These are phyloP conservation scores for Fusarium xylarioides DNA, from an alignment of 2,329 filamentous ascomycete species.

Conservation along the genomic window DNA sequence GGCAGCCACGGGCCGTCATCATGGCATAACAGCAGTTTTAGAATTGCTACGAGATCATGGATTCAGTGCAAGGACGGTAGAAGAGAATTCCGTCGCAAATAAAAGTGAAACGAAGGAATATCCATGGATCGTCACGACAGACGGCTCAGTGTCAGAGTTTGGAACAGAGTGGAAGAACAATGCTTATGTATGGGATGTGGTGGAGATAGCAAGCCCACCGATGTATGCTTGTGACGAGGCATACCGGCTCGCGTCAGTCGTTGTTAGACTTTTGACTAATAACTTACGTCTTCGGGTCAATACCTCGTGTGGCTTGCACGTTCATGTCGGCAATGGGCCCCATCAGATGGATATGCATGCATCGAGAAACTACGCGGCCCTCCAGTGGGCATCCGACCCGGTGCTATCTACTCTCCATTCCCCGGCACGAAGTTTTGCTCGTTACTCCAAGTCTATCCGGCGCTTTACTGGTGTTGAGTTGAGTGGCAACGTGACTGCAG, in stretches of 20 bases:
- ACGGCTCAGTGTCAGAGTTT: constrained; percentile 4
- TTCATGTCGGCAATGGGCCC: constrained; percentile 50
- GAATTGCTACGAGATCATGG: neutral
- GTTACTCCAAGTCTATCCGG: constrained; percentile 16
- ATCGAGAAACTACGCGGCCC: constrained; percentile 44
- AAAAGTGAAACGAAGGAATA: neutral
- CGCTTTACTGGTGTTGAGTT: constrained; percentile 2
- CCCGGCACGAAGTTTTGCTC: constrained; percentile 41
- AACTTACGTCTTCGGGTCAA: constrained; percentile 48
- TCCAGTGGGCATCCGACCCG: constrained; percentile 50
- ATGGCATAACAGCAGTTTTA: neutral
- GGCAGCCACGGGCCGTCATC: neutral
- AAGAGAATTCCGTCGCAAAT: neutral
- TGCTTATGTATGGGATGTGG: constrained; percentile 30
- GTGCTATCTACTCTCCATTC: constrained; percentile 48
- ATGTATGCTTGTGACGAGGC: constrained; percentile 43
- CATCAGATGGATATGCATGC: constrained; percentile 43
- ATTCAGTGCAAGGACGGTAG: neutral
- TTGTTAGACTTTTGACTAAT: constrained; percentile 46
- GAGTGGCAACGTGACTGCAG: neutral
- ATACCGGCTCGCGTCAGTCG: constrained; percentile 43
- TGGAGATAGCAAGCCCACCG: constrained; percentile 50
- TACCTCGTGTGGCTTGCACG: constrained; percentile 47
- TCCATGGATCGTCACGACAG: constrained; percentile 14
- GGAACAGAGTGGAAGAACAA: neutral